Conservation (phyloP, 2,329 filamentous ascomycete genomes). For the Pseudocercospora macadamiae region DNA sequence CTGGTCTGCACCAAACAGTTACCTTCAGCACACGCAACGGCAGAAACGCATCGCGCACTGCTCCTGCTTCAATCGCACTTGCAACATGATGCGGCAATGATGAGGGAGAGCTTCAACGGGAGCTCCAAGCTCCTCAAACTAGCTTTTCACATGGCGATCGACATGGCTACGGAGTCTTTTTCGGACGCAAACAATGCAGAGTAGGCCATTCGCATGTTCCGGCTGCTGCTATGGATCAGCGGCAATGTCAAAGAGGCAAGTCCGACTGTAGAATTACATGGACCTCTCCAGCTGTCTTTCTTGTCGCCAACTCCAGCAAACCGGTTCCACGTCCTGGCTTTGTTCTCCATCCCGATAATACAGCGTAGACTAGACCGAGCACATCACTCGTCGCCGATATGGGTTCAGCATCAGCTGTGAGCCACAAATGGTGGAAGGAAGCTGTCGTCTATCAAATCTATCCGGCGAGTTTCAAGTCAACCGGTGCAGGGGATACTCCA, state of each 20-base stretch:
- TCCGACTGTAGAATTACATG: neutral
- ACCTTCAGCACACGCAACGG: too few relatives aligned
- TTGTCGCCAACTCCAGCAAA: too few relatives aligned
- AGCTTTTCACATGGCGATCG: conserved; percentile 2
- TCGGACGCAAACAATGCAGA: neutral
- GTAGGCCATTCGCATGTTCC: neutral
- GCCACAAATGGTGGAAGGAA: conserved; percentile 44
- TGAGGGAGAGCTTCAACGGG: neutral
- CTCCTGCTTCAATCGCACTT: too few relatives aligned
- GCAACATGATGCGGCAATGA: too few relatives aligned
- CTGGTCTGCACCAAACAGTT: too few relatives aligned
- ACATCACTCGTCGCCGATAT: too few relatives aligned
- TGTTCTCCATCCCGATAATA: too few relatives aligned
- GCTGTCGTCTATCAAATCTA: conserved; percentile 55
- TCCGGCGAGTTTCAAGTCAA: conserved; percentile 62
- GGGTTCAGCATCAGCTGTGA: neutral
- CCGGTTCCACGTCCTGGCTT: too few relatives aligned
- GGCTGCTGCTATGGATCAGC: neutral
- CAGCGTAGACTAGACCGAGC: too few relatives aligned
- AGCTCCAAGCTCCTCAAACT: neutral
- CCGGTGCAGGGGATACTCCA: conserved; percentile 51
- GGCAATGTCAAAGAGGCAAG: neutral
- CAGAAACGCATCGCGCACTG: too few relatives aligned
- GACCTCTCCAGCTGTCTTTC: too few relatives aligned
- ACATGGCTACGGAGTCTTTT: neutral